Evolutionary conservation across 2,329 filamentous ascomycete species (phyloP).

Genomic region (Exophiala spinifera): DNA sequence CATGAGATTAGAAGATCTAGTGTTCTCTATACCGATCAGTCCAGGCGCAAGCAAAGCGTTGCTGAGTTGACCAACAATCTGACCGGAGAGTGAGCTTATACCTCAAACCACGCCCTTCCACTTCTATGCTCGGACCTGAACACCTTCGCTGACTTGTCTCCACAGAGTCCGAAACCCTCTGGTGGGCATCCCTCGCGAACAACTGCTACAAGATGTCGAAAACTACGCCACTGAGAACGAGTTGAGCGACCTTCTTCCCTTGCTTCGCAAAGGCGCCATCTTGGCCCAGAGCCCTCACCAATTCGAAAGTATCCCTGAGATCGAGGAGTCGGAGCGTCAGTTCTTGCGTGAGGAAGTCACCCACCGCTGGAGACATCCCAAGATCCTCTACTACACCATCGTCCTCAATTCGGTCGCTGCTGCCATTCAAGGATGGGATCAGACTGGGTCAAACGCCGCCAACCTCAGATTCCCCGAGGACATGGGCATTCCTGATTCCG

Average conservation of each 20-base stretch:
- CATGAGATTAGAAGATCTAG: not conserved
- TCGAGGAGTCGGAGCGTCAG: constrained; percentile 51
- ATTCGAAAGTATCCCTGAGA: constrained; percentile 60
- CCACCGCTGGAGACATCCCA: constrained; percentile 48
- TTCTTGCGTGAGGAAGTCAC: constrained; percentile 44
- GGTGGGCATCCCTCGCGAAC: constrained; percentile 32
- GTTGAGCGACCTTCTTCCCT: constrained; percentile 55
- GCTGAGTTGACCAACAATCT: constrained; percentile 33
- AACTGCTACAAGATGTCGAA: constrained; percentile 33
- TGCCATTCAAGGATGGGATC: constrained; percentile 52
- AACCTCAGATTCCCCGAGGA: constrained; percentile 51
- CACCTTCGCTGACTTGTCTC: constrained; percentile 1
- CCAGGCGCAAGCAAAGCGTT: constrained; percentile 28
- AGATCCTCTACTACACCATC: constrained; percentile 49
- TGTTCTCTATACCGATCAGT: not conserved
- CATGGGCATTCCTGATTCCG: constrained; percentile 44
- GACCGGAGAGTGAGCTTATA: constrained; percentile 34
- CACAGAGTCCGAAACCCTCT: constrained; percentile 32
- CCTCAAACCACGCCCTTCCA: not conserved
- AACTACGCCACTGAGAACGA: constrained; percentile 53
- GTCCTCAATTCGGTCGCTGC: constrained; percentile 50
- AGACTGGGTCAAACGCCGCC: constrained; percentile 48
- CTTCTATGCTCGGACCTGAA: not conserved
- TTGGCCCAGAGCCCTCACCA: constrained; percentile 67
- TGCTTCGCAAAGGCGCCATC: constrained; percentile 68